Evolutionary conservation across 2,329 filamentous ascomycete genomes (phyloP).

Genomic region (Aspergillus sp.): DNA sequence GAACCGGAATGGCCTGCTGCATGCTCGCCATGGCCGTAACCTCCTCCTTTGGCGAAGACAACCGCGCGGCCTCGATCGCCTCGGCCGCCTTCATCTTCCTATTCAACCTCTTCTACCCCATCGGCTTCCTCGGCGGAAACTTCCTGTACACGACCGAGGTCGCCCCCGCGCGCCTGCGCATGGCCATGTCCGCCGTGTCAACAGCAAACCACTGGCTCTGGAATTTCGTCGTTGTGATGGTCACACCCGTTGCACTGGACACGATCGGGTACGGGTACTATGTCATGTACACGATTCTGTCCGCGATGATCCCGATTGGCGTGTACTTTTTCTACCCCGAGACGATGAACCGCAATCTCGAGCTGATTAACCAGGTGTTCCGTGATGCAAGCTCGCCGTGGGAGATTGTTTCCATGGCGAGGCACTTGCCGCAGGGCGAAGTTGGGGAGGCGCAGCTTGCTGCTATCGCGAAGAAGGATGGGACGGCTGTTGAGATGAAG

Average conservation of each 20-base stretch:
- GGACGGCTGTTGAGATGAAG: not conserved
- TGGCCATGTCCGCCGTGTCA: conserved; percentile 5
- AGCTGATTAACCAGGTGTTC: conserved; percentile 26
- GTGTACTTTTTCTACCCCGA: conserved; percentile 31
- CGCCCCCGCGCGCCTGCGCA: conserved; percentile 25
- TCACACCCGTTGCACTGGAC: conserved; percentile 26
- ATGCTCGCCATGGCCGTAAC: conserved; percentile 58
- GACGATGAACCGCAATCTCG: conserved; percentile 25
- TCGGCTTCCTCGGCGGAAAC: conserved; percentile 26
- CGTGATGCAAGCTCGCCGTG: conserved; percentile 21
- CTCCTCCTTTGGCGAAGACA: conserved; percentile 34
- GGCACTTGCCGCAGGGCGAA: conserved; percentile 6
- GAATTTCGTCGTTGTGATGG: conserved; percentile 28
- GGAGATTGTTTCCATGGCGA: conserved; percentile 16
- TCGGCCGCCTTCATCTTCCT: conserved; percentile 55
- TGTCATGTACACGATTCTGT: conserved; percentile 26
- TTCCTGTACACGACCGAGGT: conserved; percentile 29
- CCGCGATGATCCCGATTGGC: conserved; percentile 13
- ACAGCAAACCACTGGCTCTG: conserved; percentile 16
- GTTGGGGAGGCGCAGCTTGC: conserved; percentile 2
- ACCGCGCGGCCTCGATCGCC: conserved; percentile 20
- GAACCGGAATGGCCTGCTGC: conserved; percentile 58
- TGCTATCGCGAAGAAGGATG: not conserved
- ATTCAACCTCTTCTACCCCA: conserved; percentile 67
- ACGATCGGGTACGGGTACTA: conserved; percentile 26